Percentiles rank a stretch among this genome's conserved stretches.
phyloP scores from a whole-genome alignment of 1,284 basidiomycete species.

The Irpex rosettiformis region DNA sequence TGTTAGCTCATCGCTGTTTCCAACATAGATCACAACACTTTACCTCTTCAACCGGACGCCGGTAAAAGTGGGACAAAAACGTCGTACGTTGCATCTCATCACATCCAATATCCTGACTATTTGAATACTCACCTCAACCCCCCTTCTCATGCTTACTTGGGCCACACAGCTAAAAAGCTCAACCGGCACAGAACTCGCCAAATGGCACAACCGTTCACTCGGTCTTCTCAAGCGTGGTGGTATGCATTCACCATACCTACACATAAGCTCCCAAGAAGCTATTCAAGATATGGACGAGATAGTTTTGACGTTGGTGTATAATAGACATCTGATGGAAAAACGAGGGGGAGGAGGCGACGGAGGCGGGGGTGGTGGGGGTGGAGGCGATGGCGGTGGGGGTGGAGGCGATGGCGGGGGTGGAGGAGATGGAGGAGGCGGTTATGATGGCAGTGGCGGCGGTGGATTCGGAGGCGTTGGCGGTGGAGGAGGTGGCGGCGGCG shows the following conservation, averaged over 20 bases:
- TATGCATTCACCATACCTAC: background rate
- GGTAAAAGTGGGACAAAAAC: background rate
- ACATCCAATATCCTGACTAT: background rate
- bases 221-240: background rate
- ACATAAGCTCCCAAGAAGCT: background rate
- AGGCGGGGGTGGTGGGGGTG: too few relatives aligned
- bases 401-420: too few relatives aligned
- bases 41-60: background rate
- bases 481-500: too few relatives aligned
- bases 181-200: background rate
- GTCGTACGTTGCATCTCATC: background rate
- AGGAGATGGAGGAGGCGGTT: too few relatives aligned
- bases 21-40: background rate
- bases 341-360: background rate
- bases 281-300: background rate
- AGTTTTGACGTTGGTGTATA: background rate
- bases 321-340: background rate
- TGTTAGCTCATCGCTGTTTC: background rate
- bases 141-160: background rate
- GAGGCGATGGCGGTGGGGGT: too few relatives aligned
- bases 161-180: background rate
- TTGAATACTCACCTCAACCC: background rate
- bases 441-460: too few relatives aligned
- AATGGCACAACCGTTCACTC: background rate
- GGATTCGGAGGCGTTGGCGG: too few relatives aligned